These are phyloP conservation scores for Colletotrichum sojae DNA, from an alignment of 2,329 filamentous ascomycete genomes.

Conservation along the genomic window DNA sequence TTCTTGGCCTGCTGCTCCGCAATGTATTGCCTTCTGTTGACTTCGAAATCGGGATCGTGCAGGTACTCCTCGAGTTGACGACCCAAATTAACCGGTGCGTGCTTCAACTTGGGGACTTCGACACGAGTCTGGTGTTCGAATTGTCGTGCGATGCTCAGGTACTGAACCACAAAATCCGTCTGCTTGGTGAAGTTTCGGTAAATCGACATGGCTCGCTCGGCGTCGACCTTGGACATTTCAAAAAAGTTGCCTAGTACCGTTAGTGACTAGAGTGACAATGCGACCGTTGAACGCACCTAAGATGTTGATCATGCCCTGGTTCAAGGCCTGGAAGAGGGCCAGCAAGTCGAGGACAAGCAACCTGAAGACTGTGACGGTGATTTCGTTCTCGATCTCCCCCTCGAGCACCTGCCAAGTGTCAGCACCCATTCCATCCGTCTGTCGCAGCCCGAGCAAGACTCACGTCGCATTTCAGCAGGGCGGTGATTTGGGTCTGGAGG, in stretches of 20 bases:
- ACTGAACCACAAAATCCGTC: constrained; percentile 93
- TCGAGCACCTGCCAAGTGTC: constrained; percentile 77
- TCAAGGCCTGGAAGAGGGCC: constrained; percentile 93
- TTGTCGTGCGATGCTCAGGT: constrained; percentile 87
- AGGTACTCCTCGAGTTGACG: constrained; percentile 94
- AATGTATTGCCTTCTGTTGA: constrained; percentile 91
- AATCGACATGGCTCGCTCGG: constrained; percentile 90
- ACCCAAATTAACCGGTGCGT: constrained; percentile 92
- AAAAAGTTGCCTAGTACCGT: constrained; percentile 86
- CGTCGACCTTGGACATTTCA: constrained; percentile 96
- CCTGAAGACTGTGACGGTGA: constrained; percentile 93
- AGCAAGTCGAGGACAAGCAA: constrained; percentile 91
- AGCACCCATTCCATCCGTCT: constrained; percentile 9
- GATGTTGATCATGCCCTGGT: constrained; percentile 97
- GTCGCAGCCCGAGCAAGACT: constrained; percentile 51
- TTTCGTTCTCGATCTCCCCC: constrained; percentile 94
- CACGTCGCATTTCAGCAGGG: constrained; percentile 91
- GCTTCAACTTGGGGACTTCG: constrained; percentile 96
- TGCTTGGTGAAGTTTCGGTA: constrained; percentile 94
- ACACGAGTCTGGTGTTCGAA: constrained; percentile 93
- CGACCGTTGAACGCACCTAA: constrained; percentile 73
- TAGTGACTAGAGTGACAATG: constrained; percentile 3
- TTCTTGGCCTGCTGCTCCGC: constrained; percentile 85
- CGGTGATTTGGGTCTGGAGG: constrained; percentile 89
- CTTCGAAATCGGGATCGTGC: constrained; percentile 94